phyloP scores from a whole-genome alignment of 768 basidiomycete species.

The Rhizopogon vulgaris region DNA sequence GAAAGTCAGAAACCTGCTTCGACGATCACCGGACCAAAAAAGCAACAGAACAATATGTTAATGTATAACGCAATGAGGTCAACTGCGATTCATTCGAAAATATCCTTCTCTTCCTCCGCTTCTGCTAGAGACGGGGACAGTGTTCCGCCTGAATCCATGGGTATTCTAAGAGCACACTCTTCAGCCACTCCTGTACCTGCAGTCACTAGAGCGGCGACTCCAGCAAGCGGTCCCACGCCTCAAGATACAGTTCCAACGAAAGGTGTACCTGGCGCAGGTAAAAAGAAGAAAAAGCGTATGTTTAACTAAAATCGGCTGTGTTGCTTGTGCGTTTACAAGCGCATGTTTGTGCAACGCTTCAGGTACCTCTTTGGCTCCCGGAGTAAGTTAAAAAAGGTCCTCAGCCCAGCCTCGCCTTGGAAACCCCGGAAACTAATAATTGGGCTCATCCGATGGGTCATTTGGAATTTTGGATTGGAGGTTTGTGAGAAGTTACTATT shows the following conservation, averaged over 20 bases:
- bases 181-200: slow-evolving; percentile 33
- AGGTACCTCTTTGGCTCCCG: slow-evolving; percentile 22
- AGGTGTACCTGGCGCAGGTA: slow-evolving; percentile 45
- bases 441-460: not conserved
- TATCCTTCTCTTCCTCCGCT: slow-evolving; percentile 39
- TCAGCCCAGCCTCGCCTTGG: not conserved
- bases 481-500: not conserved
- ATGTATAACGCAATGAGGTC: slow-evolving; percentile 76
- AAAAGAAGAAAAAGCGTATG: slow-evolving; percentile 77
- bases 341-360: slow-evolving; percentile 1
- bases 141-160: slow-evolving; percentile 19
- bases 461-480: not conserved
- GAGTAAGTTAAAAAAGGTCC: slow-evolving; percentile 3
- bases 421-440: too few species aligned
- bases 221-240: slow-evolving; percentile 31
- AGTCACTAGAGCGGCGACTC: slow-evolving; percentile 19
- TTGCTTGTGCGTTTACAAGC: not conserved
- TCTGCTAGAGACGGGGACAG: slow-evolving; percentile 24
- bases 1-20: slow-evolving; percentile 18
- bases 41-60: slow-evolving; percentile 61
- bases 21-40: slow-evolving; percentile 34
- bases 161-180: slow-evolving; percentile 19
- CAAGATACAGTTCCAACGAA: slow-evolving; percentile 42
- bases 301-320: not conserved
- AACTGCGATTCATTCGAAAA: slow-evolving; percentile 64